These are phyloP conservation scores for Diaporthe citri DNA, from an alignment of 2,329 filamentous ascomycete species.

Conservation along the genomic window DNA sequence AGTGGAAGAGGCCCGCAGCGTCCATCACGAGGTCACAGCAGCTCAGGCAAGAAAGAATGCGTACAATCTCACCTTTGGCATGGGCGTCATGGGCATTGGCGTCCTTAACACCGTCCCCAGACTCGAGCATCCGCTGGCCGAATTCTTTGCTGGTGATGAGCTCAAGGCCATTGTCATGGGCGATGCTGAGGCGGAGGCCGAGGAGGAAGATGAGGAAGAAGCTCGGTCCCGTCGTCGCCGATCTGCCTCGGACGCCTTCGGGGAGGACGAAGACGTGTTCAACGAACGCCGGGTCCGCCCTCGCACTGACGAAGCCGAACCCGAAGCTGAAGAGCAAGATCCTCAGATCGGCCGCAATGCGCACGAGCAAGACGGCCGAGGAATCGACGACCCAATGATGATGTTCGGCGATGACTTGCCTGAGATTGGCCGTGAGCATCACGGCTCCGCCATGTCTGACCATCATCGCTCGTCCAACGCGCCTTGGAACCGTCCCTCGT, in stretches of 20 bases:
- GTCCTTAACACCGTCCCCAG: conserved; percentile 47
- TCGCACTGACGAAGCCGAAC: conserved; percentile 48
- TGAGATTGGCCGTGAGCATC: conserved; percentile 48
- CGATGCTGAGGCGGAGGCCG: conserved; percentile 42
- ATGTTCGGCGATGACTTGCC: conserved; percentile 40
- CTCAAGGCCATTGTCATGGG: conserved; percentile 51
- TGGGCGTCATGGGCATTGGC: conserved; percentile 54
- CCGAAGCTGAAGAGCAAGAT: conserved; percentile 39
- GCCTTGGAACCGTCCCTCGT: conserved; percentile 66
- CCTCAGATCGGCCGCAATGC: conserved; percentile 1
- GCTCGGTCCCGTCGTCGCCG: conserved; percentile 53
- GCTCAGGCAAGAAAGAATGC: conserved; percentile 58
- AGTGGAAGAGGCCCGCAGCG: conserved; percentile 59
- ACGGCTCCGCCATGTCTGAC: conserved; percentile 40
- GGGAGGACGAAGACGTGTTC: conserved; percentile 50
- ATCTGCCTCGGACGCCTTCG: conserved; percentile 59
- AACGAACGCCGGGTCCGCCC: conserved; percentile 54
- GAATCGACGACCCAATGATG: conserved; percentile 40
- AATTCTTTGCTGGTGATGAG: conserved; percentile 59
- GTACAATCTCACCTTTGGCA: conserved; percentile 55
- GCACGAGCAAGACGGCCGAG: conserved; percentile 42
- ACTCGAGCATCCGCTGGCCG: conserved; percentile 58
- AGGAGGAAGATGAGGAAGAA: conserved; percentile 43
- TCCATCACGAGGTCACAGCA: conserved; percentile 44
- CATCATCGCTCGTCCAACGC: conserved; percentile 56